Percentiles rank a stretch among this genome's conserved stretches.
phyloP scores from a whole-genome alignment of 1,139 yeast genomes.

The Suhomyces ambrosiae region DNA sequence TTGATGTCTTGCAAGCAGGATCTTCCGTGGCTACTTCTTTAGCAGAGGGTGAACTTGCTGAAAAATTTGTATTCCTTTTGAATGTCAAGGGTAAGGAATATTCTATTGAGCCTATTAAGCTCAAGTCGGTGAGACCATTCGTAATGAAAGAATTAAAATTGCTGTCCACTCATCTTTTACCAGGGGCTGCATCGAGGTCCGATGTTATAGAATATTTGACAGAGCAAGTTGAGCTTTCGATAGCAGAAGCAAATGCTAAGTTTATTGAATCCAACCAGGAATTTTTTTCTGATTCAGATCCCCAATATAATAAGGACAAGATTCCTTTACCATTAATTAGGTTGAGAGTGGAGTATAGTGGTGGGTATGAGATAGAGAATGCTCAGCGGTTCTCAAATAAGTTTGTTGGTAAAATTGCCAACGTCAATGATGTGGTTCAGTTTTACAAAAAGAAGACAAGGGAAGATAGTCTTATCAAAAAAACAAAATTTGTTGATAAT shows the following conservation, averaged over 20 bases:
- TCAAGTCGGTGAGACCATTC: slow-evolving; percentile 83
- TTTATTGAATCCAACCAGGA: slow-evolving; percentile 47
- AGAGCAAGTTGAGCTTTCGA: slow-evolving; percentile 65
- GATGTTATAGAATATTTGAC: slow-evolving; percentile 65
- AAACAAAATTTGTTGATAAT: slow-evolving; percentile 27
- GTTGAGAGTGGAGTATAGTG: slow-evolving; percentile 83
- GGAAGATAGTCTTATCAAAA: slow-evolving; percentile 19
- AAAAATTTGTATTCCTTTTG: slow-evolving; percentile 73
- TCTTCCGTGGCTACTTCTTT: slow-evolving; percentile 92
- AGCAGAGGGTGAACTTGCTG: slow-evolving; percentile 79
- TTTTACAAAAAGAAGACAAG: slow-evolving; percentile 53
- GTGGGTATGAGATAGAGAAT: slow-evolving; percentile 90
- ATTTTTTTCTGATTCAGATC: slow-evolving; percentile 21
- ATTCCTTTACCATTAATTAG: slow-evolving; percentile 79
- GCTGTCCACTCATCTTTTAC: slow-evolving; percentile 51
- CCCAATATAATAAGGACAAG: slow-evolving; percentile 13
- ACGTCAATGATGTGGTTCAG: slow-evolving; percentile 79
- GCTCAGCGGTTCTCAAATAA: slow-evolving; percentile 85
- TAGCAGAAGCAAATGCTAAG: slow-evolving; percentile 56
- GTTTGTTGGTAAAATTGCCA: slow-evolving; percentile 90
- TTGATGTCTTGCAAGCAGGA: slow-evolving; percentile 89
- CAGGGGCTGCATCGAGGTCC: slow-evolving; percentile 64
- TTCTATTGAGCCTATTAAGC: slow-evolving; percentile 61
- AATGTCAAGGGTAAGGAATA: slow-evolving; percentile 63
- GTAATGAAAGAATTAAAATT: slow-evolving; percentile 67